phyloP scores from a whole-genome alignment of 768 basidiomycete genomes.

The Rhodotorula toruloides region DNA sequence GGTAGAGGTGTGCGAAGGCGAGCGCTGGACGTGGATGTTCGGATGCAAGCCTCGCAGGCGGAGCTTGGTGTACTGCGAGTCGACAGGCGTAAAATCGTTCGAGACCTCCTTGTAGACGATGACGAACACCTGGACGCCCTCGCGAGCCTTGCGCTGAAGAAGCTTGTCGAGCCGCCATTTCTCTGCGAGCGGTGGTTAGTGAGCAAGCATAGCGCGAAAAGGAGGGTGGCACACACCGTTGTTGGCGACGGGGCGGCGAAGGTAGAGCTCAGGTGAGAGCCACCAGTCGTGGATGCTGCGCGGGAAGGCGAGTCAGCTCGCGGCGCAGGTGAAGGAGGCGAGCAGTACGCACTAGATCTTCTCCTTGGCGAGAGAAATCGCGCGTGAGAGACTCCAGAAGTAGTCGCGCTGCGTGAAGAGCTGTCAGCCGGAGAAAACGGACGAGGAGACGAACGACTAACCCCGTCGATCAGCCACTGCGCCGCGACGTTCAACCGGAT shows the following conservation, averaged over 20 bases:
- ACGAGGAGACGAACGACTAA: constrained; percentile 49
- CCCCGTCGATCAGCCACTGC: constrained; percentile 97
- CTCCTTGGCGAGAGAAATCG: constrained; percentile 72
- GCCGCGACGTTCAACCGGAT: constrained; percentile 87
- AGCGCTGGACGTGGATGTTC: constrained; percentile 84
- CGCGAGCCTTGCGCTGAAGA: constrained; percentile 81
- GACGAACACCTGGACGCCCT: constrained; percentile 92
- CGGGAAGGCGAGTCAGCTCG: constrained; percentile 46
- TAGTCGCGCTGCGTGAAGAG: constrained; percentile 69
- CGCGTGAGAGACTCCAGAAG: constrained; percentile 92
- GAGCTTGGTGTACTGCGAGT: constrained; percentile 74
- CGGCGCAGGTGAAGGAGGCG: background rate
- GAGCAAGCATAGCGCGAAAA: too few relatives aligned
- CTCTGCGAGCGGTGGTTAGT: background rate
- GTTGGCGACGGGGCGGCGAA: constrained; percentile 77
- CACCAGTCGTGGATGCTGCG: constrained; percentile 97
- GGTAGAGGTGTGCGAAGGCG: constrained; percentile 94
- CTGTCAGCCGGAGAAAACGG: background rate
- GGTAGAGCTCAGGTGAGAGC: constrained; percentile 70
- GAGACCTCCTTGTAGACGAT: constrained; percentile 89
- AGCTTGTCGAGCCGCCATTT: constrained; percentile 67
- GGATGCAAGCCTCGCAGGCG: constrained; percentile 70
- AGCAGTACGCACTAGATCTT: constrained; percentile 34
- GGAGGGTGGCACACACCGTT: constrained; percentile 53
- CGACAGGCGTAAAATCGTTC: constrained; percentile 66